phyloP scores from a whole-genome alignment of 2,329 filamentous ascomycete genomes.

The Allantophomopsis cytisporea region DNA sequence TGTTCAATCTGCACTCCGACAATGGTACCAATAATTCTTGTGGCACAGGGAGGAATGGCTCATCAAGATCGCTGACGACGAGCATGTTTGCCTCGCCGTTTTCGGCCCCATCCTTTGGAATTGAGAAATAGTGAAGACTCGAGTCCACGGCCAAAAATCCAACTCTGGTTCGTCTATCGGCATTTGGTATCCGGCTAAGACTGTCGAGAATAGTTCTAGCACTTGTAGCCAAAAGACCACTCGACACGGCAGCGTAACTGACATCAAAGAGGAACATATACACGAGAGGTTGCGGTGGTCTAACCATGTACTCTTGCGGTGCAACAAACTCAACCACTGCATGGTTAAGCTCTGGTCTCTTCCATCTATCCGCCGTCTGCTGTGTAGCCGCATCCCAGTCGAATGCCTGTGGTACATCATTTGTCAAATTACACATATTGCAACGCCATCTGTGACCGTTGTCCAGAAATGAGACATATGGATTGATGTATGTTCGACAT shows the following conservation, averaged over 20 bases:
- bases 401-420: slow-evolving; percentile 97
- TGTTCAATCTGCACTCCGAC: slow-evolving; percentile 76
- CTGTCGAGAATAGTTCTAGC: slow-evolving; percentile 92
- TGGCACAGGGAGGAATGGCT: slow-evolving; percentile 91
- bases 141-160: slow-evolving; percentile 95
- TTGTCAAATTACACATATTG: slow-evolving; percentile 99
- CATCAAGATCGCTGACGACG: slow-evolving; percentile 87
- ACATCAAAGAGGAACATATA: slow-evolving; percentile 95
- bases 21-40: slow-evolving; percentile 83
- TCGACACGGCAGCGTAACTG: slow-evolving; percentile 80
- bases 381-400: slow-evolving; percentile 94
- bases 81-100: slow-evolving; percentile 79
- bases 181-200: slow-evolving; percentile 94
- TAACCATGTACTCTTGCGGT: slow-evolving; percentile 98
- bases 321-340: slow-evolving; percentile 96
- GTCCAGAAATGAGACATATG: slow-evolving; percentile 91
- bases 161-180: slow-evolving; percentile 79
- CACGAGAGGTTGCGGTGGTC: slow-evolving; percentile 86
- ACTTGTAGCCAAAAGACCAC: slow-evolving; percentile 79
- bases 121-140: slow-evolving; percentile 89
- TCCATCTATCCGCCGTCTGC: slow-evolving; percentile 84
- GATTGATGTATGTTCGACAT: slow-evolving; percentile 95
- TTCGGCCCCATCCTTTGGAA: slow-evolving; percentile 79
- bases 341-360: slow-evolving; percentile 85
- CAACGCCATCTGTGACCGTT: slow-evolving; percentile 97